Conservation (phyloP, 1,284 basidiomycete genomes). For the Cryptococcus hybrid region DNA sequence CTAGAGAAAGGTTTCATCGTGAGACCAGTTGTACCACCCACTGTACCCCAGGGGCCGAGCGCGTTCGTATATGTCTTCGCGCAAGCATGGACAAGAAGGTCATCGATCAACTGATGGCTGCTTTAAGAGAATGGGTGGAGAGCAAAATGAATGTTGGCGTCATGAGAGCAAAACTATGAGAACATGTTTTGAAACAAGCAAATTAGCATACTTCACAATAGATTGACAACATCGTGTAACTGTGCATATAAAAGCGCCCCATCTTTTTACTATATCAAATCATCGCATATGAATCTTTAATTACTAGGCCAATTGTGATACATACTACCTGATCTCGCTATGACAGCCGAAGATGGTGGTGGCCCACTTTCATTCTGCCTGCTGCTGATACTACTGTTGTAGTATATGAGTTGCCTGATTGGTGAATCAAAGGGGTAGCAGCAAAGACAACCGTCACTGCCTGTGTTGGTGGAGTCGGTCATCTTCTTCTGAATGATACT, state of each 20-base stretch:
- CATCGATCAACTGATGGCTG: conserved; percentile 25
- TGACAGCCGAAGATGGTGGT: too few species aligned
- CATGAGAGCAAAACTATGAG: conserved; percentile 11
- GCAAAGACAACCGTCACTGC: too few species aligned
- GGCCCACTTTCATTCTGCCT: too few species aligned
- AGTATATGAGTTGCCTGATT: too few species aligned
- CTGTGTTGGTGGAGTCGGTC: too few species aligned
- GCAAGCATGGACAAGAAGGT: conserved; percentile 32
- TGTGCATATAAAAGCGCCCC: not conserved
- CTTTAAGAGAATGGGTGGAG: conserved; percentile 35
- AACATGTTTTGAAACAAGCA: not conserved
- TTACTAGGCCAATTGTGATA: too few species aligned
- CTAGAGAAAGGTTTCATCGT: conserved; percentile 41
- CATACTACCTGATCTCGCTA: too few species aligned
- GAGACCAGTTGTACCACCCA: conserved; percentile 48
- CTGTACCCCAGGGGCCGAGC: conserved; percentile 47
- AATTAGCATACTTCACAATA: not conserved
- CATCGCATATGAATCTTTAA: too few species aligned
- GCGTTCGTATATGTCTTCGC: conserved; percentile 46
- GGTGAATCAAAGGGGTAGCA: too few species aligned
- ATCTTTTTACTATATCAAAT: too few species aligned
- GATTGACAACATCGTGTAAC: not conserved
- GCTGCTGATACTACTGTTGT: too few species aligned
- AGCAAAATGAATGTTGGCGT: not conserved
- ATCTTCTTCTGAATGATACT: too few species aligned